Percentiles rank a stretch among this genome's conserved stretches.
Evolutionary conservation across 2,329 filamentous ascomycete species (phyloP).

Genomic region (Dactylonectria macrodidyma): DNA sequence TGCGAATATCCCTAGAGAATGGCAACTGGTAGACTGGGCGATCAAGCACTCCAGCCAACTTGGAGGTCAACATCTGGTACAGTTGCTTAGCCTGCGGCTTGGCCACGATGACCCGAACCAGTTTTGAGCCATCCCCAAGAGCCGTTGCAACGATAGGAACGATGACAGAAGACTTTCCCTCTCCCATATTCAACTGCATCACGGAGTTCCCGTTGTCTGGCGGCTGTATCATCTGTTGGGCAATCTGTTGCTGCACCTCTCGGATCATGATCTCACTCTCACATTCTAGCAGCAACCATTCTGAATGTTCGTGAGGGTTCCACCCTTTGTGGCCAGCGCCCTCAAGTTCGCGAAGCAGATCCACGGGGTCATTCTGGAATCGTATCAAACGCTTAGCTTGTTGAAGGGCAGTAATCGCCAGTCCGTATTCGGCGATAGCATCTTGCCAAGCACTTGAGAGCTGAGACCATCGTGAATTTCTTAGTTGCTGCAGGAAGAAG

Average conservation of each 20-base stretch:
- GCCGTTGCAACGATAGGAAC: slow-evolving; percentile 72
- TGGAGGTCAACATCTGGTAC: slow-evolving; percentile 51
- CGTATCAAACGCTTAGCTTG: slow-evolving; percentile 58
- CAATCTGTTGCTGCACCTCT: slow-evolving; percentile 70
- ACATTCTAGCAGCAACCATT: slow-evolving; percentile 75
- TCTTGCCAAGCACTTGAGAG: slow-evolving; percentile 53
- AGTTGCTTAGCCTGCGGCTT: slow-evolving; percentile 75
- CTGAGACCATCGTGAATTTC: slow-evolving; percentile 41
- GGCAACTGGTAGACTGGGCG: slow-evolving; percentile 71
- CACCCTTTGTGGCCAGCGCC: slow-evolving; percentile 72
- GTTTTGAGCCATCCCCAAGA: slow-evolving; percentile 63
- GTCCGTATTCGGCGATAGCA: slow-evolving; percentile 57
- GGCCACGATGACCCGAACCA: slow-evolving; percentile 73
- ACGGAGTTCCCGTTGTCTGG: slow-evolving; percentile 61
- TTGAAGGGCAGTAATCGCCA: slow-evolving; percentile 58
- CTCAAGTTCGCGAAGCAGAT: slow-evolving; percentile 58
- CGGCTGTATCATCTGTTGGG: slow-evolving; percentile 67
- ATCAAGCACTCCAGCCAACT: slow-evolving; percentile 68
- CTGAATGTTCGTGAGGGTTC: slow-evolving; percentile 66
- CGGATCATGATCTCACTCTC: slow-evolving; percentile 76
- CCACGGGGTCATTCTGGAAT: slow-evolving; percentile 40
- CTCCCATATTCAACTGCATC: slow-evolving; percentile 80
- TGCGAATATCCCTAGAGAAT: slow-evolving; percentile 66
- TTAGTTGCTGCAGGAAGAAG: slow-evolving; percentile 55
- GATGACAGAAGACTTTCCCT: slow-evolving; percentile 80